Base-by-base conservation (phyloP, 306 rosid species). In the Clitoria ternatea region DNA sequence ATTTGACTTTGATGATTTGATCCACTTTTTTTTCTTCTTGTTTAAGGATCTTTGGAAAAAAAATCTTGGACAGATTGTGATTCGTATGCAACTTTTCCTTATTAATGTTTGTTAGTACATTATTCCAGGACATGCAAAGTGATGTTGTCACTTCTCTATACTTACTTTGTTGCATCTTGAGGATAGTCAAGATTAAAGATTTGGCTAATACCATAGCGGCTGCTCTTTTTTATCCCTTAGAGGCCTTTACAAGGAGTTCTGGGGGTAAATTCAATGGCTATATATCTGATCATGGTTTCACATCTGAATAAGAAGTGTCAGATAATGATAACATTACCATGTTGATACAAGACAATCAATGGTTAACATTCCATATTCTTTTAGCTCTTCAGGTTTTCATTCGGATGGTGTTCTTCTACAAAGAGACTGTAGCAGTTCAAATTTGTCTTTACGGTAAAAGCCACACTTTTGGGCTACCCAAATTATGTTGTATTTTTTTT, bases 171-270 rank as follows among this genome's bases (percentile, higher is more conserved):
- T 89, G 95, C 87, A 87, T 90, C 80, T 67, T 94, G 90, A 85
- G 84, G 85, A 85, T 90, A 4, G 90, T 94, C 78, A 94, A 90
- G 81, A 82, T 89, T 70, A 94, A 94, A 83, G 98, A 94, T 84
- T 78, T 94, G 73, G 90, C 98, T 61, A 94, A 88, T 77, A 83
- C 90, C 27, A 81, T 90, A 63, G 91, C 95, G 76, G 96, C 94
- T 61, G 85, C 98, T 60, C 87, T 94, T 76, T 87, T 85, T 71
- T 89, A 74, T 81, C 95, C 97, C 18, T 62, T 77, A 61, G 86
- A 84, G 47, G 87, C 90, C 42, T 85, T 94, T 52, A n/a, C 77
- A 65, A 60, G 77, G 40, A 64, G 79, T 42, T 80, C 66, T 74
- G 81, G 57, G 76, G 85, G 68, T 67, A 80, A 81, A 72, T 26